Evolutionary conservation across 2,329 filamentous ascomycete species (phyloP).

Genomic region (Ophiocordyceps camponoti-leonardi): DNA sequence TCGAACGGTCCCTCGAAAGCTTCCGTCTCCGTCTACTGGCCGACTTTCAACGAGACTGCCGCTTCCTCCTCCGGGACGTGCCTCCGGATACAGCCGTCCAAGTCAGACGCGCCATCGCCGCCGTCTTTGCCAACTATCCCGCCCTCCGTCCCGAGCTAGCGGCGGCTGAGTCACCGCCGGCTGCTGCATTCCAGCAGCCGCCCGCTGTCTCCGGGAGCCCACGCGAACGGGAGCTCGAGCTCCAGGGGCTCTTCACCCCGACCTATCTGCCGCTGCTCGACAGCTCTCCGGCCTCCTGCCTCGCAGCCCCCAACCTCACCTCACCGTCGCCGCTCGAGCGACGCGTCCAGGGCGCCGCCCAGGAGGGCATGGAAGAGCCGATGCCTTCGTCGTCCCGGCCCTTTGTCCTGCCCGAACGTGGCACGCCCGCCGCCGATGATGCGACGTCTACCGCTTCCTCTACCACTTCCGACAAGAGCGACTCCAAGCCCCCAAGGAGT

Average conservation of each 20-base stretch:
- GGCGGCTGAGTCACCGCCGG: slow-evolving; percentile 17
- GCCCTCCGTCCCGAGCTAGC: slow-evolving; percentile 22
- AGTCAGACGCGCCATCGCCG: slow-evolving; percentile 28
- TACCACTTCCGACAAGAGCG: slow-evolving; percentile 30
- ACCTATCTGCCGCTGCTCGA: slow-evolving; percentile 45
- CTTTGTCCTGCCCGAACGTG: slow-evolving; percentile 14
- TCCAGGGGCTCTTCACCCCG: slow-evolving; percentile 46
- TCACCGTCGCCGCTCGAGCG: slow-evolving; percentile 1
- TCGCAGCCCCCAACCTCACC: background rate
- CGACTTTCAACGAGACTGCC: slow-evolving; percentile 38
- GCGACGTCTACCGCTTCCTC: slow-evolving; percentile 27
- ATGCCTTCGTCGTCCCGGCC: slow-evolving; percentile 5
- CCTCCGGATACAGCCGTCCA: slow-evolving; percentile 26
- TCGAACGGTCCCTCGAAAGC: slow-evolving; percentile 37
- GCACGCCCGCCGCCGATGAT: slow-evolving; percentile 22
- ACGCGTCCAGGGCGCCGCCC: slow-evolving; percentile 6
- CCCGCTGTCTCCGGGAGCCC: slow-evolving; percentile 18
- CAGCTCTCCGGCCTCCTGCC: slow-evolving; percentile 11
- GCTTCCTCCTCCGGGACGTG: slow-evolving; percentile 29
- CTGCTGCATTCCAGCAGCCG: slow-evolving; percentile 14
- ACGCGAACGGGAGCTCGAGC: slow-evolving; percentile 39
- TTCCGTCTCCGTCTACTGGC: slow-evolving; percentile 39
- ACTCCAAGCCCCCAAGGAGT: slow-evolving; percentile 31
- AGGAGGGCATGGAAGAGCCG: slow-evolving; percentile 7
- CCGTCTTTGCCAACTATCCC: slow-evolving; percentile 26